Base-by-base conservation (phyloP, 2,329 filamentous ascomycete genomes). In the Hypoxylon sp. region DNA sequence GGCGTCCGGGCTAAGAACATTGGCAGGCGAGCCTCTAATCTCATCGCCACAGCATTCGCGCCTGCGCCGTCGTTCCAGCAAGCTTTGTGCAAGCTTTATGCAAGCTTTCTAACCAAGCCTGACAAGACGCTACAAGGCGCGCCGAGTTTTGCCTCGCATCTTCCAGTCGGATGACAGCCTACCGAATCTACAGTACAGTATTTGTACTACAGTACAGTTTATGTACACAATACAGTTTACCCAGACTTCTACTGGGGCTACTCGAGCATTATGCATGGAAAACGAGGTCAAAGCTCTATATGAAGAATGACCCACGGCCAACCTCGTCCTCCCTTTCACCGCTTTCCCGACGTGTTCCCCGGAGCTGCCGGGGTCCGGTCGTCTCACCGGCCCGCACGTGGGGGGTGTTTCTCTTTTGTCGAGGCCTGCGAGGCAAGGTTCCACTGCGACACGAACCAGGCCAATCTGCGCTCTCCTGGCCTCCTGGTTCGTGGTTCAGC, bases 351-450 rank as follows among this genome's bases (percentile, higher is more conserved):
- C 54, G 45, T 47, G 38, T 47, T 52, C 62, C 58, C 64, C 65
- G 63, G 58, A 47, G 46, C 47, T 68, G 52, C 64, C 67, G 67
- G 64, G 55, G 60, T 35, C 67, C 67, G 67, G 62, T 33, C 64
- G 65, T 66, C 60, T 65, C 64, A 66, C 65, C 59, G 59, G 48
- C 55, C n/a, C n/a, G 62, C 68, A 70, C 67, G 68, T 69, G 68
- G 68, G 65, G 68, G 64, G 51, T 55, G 21, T 23, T 31, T n/a
- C n/a, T n/a, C n/a, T n/a, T n/a, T n/a, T n/a, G n/a, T n/a, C n/a
- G n/a, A n/a, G n/a, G n/a, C n/a, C n/a, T n/a, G n/a, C 29, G 29
- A 50, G 46, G 41, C 33, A 42, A 54, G 58, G 60, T 58, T 58
- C 47, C 61, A 62, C 55, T 50, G 37, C 56, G n/a, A n/a, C n/a